Conservation (phyloP, 176 grass and related monocot genomes). For the Microstegium vimineum region DNA sequence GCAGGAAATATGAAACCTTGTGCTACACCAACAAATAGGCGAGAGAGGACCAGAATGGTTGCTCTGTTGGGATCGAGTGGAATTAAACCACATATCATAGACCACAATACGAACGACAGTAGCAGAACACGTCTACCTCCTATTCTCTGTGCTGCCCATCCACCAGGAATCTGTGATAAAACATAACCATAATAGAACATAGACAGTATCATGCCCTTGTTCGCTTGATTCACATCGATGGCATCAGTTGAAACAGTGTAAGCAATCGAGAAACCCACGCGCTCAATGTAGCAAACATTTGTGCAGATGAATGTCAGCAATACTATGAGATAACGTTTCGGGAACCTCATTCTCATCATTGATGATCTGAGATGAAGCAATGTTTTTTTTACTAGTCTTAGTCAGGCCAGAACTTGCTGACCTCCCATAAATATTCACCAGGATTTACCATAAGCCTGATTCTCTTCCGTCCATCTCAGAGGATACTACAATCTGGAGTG, state of each 20-base stretch:
- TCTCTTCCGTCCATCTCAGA: conserved; percentile 22
- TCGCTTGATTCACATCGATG: conserved; percentile 54
- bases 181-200: conserved; percentile 79
- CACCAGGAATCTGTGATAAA: conserved; percentile 79
- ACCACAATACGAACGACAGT: conserved; percentile 69
- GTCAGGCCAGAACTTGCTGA: conserved; percentile 35
- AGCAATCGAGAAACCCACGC: conserved; percentile 77
- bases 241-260: conserved; percentile 57
- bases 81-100: conserved; percentile 71
- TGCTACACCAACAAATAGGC: conserved; percentile 73
- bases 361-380: conserved; percentile 8
- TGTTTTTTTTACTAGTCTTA: not conserved
- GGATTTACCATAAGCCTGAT: conserved; percentile 34
- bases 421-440: conserved; percentile 34
- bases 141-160: conserved; percentile 69
- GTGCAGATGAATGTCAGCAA: conserved; percentile 83
- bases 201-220: conserved; percentile 71
- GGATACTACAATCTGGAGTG: conserved; percentile 4
- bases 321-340: conserved; percentile 71
- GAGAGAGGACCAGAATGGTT: conserved; percentile 47
- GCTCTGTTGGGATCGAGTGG: conserved; percentile 62
- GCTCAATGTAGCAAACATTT: conserved; percentile 79
- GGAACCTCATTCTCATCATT: conserved; percentile 42
- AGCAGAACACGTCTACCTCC: conserved; percentile 71
- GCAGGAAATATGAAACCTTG: conserved; percentile 90